Conservation (phyloP, 148 eudicot genomes). For the Silene conica region DNA sequence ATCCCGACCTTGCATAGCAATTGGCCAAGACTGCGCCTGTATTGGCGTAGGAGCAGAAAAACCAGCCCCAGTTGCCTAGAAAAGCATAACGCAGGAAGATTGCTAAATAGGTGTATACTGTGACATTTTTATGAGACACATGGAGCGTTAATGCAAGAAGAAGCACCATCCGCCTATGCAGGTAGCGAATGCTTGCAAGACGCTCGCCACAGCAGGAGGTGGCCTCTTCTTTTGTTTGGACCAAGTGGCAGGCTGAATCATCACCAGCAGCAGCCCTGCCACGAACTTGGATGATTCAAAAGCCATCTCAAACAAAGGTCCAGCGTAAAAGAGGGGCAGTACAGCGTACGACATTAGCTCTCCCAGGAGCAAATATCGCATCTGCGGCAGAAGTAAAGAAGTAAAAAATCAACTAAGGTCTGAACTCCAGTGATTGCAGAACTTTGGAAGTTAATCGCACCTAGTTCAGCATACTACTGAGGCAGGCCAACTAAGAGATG, state of each 20-base stretch:
- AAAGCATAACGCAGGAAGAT: constrained; percentile 37
- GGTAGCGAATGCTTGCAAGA: constrained; percentile 56
- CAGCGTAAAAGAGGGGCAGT: constrained; percentile 66
- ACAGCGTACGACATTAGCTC: constrained; percentile 99
- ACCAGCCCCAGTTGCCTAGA: constrained; percentile 77
- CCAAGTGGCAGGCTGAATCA: constrained; percentile 87
- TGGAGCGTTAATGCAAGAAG: constrained; percentile 50
- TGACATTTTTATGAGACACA: constrained; percentile 24
- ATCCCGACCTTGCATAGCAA: constrained; percentile 73
- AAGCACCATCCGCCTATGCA: constrained; percentile 63
- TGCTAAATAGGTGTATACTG: constrained; percentile 29
- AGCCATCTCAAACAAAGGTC: constrained; percentile 70
- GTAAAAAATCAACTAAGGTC: constrained; percentile 52
- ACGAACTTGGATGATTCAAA: constrained; percentile 66
- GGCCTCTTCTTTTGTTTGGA: constrained; percentile 66
- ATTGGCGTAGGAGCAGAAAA: constrained; percentile 84
- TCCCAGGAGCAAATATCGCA: constrained; percentile 99
- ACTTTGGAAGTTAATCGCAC: constrained; percentile 27
- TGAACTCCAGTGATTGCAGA: constrained; percentile 48
- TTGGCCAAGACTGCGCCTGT: constrained; percentile 92
- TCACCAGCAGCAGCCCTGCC: constrained; percentile 63
- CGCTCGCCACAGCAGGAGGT: constrained; percentile 73
- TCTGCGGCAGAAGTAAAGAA: constrained; percentile 74
- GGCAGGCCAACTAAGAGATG: constrained; percentile 19
- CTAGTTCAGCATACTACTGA: constrained; percentile 30